Base-by-base conservation (phyloP, 148 eudicot genomes). In the Rhododendron mucronatum region DNA sequence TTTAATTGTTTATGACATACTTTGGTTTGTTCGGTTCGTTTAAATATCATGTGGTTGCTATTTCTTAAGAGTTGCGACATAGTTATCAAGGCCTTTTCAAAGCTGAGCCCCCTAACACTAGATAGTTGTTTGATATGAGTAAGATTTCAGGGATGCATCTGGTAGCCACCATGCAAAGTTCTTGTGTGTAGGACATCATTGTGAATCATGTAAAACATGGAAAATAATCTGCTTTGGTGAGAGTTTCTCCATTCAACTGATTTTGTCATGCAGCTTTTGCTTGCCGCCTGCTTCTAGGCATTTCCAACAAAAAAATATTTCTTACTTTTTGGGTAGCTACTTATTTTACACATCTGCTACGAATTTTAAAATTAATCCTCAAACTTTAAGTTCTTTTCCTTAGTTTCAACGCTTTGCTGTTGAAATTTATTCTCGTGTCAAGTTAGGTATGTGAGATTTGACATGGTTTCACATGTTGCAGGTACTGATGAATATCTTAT, bases 401-500 rank as follows among this genome's bases (percentile, higher is more conserved):
- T 45, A 18, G 30, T 81, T 35, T 75, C 45, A 26, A 53, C 44
- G 51, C 50, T 28, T 80, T 67, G 30, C 50, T 86, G 63, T 16
- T 18, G 45, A 83, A 84, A 11, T 77, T 12, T 39, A 33, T 8
- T 65, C 39, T 82, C 53, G 20, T 16, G 39, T 23, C 79, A 48
- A 20, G 30, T 81, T 44, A 33, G 39, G 41, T 14, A 53, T 63
- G 28, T 26, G 81, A n/a, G 57, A 33, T 69, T 48, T 83, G 53
- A 83, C n/a, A 12, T 26, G 35, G 28, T 28, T n/a, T 39, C 3
- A 41, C 75, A 11, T 59, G 39, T 14, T 86, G 79, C 92, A 96
- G 99, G 93, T 95, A 20, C 87, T 95, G 91, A 93, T 96, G 98
- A 92, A 95, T 87, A 93, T 94, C 85, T 86, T 96, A 53, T 91